These are phyloP conservation scores for Corniculantispora saksenae DNA, from an alignment of 2,329 filamentous ascomycete species.

Conservation along the genomic window DNA sequence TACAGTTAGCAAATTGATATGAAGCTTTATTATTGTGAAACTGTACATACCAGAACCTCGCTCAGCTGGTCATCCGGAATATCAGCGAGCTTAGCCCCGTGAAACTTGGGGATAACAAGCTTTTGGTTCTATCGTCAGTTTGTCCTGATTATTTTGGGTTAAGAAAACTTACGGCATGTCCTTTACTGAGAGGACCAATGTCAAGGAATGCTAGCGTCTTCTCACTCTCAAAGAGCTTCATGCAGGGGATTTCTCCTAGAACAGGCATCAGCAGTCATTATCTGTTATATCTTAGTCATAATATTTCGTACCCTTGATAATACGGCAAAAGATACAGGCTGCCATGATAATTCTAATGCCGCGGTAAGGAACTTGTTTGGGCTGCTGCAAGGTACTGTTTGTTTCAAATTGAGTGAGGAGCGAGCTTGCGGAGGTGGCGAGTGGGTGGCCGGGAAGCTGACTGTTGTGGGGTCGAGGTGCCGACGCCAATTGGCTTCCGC, in stretches of 20 bases:
- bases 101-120: conserved; percentile 95
- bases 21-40: neutral
- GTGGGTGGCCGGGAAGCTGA: neutral
- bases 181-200: conserved; percentile 84
- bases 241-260: conserved; percentile 87
- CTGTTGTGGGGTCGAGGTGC: neutral
- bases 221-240: conserved; percentile 94
- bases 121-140: conserved; percentile 51
- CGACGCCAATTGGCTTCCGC: neutral
- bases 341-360: conserved; percentile 22
- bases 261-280: conserved; percentile 11
- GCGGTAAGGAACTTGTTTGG: neutral
- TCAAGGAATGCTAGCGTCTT: conserved; percentile 96
- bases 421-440: conserved; percentile 12
- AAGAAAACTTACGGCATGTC: conserved; percentile 72
- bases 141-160: neutral
- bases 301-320: conserved; percentile 73
- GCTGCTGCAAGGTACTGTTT: neutral
- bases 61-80: conserved; percentile 85
- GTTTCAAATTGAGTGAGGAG: conserved; percentile 7
- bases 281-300: neutral
- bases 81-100: conserved; percentile 87
- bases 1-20: neutral
- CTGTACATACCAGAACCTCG: conserved; percentile 70
- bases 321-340: conserved; percentile 94